Evolutionary conservation across 306 rosid species (phyloP).

Genomic region (Senna tora): DNA sequence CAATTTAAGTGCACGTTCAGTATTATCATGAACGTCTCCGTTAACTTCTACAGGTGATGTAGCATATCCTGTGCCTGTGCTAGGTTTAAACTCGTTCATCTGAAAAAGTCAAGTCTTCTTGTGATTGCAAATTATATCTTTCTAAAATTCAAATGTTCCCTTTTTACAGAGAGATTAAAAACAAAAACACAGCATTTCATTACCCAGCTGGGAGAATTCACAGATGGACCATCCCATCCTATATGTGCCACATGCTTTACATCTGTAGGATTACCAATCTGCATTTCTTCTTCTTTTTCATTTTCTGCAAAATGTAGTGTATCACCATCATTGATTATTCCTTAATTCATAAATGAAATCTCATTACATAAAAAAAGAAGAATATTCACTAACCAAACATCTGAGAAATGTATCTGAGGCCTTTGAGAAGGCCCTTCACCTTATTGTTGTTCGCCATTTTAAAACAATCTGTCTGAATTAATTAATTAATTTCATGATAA

Average conservation of each 20-base stretch:
- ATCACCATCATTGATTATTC: neutral
- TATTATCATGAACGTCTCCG: constrained; percentile 25
- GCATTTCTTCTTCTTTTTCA: constrained; percentile 73
- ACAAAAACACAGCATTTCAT: constrained; percentile 3
- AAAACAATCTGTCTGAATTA: constrained; percentile 32
- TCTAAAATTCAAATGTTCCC: no score
- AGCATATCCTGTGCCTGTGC: constrained; percentile 34
- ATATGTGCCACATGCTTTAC: constrained; percentile 96
- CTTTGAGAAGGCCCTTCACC: constrained; percentile 91
- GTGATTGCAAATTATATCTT: neutral
- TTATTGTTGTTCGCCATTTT: constrained; percentile 54
- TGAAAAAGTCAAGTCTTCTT: constrained; percentile 40
- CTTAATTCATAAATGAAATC: neutral
- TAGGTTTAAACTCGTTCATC: constrained; percentile 66
- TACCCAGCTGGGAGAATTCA: constrained; percentile 89
- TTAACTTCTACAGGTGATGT: constrained; percentile 43
- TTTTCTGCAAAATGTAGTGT: constrained; percentile 52
- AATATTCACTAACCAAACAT: constrained; percentile 69
- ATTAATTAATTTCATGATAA: constrained; percentile 21
- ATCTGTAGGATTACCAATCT: constrained; percentile 89
- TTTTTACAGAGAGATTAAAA: no score
- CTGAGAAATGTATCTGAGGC: constrained; percentile 87
- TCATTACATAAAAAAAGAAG: constrained; percentile 1
- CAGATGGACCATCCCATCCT: constrained; percentile 88
- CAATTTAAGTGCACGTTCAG: constrained; percentile 24